A percentile compares a stretch with the other conserved stretches of the same genome.
These are phyloP conservation scores for Pestalotiopsis sp. DNA, from an alignment of 2,329 filamentous ascomycete genomes.

Conservation along the genomic window DNA sequence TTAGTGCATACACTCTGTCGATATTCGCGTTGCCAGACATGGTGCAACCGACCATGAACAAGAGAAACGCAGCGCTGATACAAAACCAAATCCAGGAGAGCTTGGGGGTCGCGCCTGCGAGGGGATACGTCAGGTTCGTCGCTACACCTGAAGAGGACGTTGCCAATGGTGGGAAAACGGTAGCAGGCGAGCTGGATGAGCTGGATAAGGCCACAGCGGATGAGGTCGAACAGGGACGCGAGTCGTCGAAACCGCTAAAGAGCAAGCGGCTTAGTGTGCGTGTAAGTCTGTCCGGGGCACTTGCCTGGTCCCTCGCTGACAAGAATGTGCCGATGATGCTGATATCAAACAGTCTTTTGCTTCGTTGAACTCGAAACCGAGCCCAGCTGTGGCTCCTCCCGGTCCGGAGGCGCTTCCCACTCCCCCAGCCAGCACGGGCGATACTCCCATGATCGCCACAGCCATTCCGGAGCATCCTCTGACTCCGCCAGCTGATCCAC, in stretches of 20 bases:
- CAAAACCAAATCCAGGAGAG: conserved; percentile 75
- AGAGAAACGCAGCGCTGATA: conserved; percentile 77
- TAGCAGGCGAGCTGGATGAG: conserved; percentile 69
- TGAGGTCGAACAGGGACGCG: conserved; percentile 23
- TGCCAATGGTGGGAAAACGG: conserved; percentile 71
- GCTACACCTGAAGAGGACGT: conserved; percentile 72
- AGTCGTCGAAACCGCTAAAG: conserved; percentile 18
- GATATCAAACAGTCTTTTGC: conserved; percentile 29
- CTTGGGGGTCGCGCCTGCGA: conserved; percentile 65
- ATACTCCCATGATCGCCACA: conserved; percentile 28
- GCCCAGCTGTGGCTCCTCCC: conserved; percentile 20
- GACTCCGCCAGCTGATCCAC: conserved; percentile 28
- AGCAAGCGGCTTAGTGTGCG: conserved; percentile 17
- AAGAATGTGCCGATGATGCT: not conserved
- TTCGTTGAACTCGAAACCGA: conserved; percentile 27
- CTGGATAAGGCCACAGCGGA: conserved; percentile 40
- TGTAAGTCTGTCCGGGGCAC: conserved; percentile 3
- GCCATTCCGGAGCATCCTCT: conserved; percentile 24
- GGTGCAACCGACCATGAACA: conserved; percentile 75
- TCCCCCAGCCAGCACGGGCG: conserved; percentile 30
- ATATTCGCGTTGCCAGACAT: conserved; percentile 71
- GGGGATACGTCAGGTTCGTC: conserved; percentile 75
- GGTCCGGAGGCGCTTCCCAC: conserved; percentile 23
- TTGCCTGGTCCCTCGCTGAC: not conserved
- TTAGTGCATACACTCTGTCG: conserved; percentile 73